phyloP scores from a whole-genome alignment of 139 green algal species.

The Asterochloris erici region DNA sequence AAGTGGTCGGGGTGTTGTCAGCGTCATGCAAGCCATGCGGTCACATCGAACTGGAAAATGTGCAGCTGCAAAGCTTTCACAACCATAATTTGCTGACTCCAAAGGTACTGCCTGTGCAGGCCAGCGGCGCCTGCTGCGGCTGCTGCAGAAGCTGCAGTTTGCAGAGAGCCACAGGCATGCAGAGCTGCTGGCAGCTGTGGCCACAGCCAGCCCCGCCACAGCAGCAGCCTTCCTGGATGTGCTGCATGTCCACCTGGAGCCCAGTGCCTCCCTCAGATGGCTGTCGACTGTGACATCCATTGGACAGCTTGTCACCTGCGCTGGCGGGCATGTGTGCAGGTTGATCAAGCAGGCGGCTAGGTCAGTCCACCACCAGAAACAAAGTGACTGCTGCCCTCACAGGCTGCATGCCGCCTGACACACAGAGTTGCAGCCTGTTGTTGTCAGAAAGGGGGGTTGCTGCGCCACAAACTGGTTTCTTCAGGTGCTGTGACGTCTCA shows the following conservation, averaged over 20 bases:
- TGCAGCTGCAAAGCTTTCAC: background rate
- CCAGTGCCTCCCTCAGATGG: conserved; percentile 16
- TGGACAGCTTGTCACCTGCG: conserved; percentile 1
- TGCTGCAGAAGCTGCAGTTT: conserved; percentile 18
- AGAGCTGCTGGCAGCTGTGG: conserved; percentile 37
- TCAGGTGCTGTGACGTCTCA: background rate
- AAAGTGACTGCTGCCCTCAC: conserved; percentile 17
- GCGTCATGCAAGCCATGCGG: background rate
- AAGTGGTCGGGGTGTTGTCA: background rate
- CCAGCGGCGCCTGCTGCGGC: conserved; percentile 5
- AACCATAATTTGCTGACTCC: background rate
- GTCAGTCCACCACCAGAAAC: background rate
- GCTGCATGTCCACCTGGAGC: conserved; percentile 47
- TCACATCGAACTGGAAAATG: background rate
- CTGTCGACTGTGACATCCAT: conserved; percentile 6
- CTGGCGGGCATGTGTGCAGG: background rate
- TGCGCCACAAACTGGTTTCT: background rate
- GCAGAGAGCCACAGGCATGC: background rate
- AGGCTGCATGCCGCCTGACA: conserved; percentile 16
- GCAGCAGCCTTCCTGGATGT: conserved; percentile 44
- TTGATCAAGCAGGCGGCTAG: background rate
- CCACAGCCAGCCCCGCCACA: conserved; percentile 27
- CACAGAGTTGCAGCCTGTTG: background rate
- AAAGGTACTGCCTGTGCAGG: background rate
- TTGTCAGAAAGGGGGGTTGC: background rate